phyloP scores from a whole-genome alignment of 2,329 filamentous ascomycete genomes.

The Pleoardoris graminearum region DNA sequence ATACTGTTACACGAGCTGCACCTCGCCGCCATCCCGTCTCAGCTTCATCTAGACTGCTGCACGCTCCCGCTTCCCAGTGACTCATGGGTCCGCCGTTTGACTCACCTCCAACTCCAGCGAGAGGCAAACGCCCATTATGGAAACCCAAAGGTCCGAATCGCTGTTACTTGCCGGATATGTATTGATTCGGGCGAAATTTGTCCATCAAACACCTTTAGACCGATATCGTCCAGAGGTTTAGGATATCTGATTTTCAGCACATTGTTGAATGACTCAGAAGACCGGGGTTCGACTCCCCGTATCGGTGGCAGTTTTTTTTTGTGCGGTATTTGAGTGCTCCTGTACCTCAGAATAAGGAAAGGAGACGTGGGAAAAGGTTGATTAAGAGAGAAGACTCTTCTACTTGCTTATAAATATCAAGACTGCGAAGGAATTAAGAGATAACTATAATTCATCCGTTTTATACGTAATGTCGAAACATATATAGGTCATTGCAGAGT shows the following conservation, averaged over 20 bases:
- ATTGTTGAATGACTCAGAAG: background rate
- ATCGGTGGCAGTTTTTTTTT: background rate
- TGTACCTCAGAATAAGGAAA: too few species aligned
- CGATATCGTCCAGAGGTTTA: background rate
- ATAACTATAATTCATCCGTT: too few species aligned
- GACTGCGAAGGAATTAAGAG: too few species aligned
- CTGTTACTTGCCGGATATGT: background rate
- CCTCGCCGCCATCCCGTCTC: background rate
- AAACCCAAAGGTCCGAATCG: background rate
- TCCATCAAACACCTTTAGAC: background rate
- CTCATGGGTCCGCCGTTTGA: background rate
- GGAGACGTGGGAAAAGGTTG: too few species aligned
- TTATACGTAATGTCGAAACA: too few species aligned
- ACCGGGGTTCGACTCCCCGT: background rate
- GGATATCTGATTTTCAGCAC: background rate
- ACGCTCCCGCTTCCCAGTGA: background rate
- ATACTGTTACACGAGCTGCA: background rate
- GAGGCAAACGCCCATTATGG: background rate
- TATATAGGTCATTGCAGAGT: too few species aligned
- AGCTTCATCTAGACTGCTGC: background rate
- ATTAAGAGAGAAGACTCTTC: too few species aligned
- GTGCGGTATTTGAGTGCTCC: too few species aligned
- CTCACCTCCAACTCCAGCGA: background rate
- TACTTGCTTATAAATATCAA: too few species aligned
- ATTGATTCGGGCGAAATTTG: background rate